phyloP scores from a whole-genome alignment of 2,329 filamentous ascomycete genomes.

The Aspergillus nomiae region DNA sequence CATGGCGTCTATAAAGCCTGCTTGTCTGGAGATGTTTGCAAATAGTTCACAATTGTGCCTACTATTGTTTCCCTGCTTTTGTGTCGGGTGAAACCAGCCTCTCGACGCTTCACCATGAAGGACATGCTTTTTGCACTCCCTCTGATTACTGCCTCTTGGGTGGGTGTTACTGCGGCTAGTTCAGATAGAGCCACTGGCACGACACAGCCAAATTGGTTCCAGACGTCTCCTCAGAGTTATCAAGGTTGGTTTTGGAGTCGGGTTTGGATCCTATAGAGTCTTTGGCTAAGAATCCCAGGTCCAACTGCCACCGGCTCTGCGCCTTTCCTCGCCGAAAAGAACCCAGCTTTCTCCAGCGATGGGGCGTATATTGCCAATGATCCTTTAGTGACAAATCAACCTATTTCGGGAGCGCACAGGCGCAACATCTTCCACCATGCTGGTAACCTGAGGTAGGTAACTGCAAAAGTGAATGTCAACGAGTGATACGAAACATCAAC shows the following conservation, averaged over 20 bases:
- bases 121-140: not conserved
- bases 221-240: conserved; percentile 2
- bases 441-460: conserved; percentile 58
- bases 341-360: conserved; percentile 64
- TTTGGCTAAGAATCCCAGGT: not conserved
- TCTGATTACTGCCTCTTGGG: not conserved
- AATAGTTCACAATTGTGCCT: not conserved
- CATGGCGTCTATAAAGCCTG: not conserved
- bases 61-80: not conserved
- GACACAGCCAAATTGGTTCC: conserved; percentile 1
- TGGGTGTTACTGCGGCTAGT: not conserved
- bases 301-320: conserved; percentile 61
- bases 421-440: conserved; percentile 71
- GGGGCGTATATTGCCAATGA: conserved; percentile 62
- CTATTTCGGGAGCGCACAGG: conserved; percentile 63
- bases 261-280: no score
- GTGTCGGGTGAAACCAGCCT: not conserved
- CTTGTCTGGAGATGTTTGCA: not conserved
- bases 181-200: not conserved
- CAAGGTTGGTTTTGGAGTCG: not conserved
- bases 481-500: not conserved
- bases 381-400: conserved; percentile 70
- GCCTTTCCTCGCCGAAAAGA: conserved; percentile 72
- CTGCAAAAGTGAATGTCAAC: not conserved
- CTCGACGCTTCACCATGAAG: not conserved